Conservation (phyloP, 2,329 filamentous ascomycete genomes). For the Fusarium mundagurra region DNA sequence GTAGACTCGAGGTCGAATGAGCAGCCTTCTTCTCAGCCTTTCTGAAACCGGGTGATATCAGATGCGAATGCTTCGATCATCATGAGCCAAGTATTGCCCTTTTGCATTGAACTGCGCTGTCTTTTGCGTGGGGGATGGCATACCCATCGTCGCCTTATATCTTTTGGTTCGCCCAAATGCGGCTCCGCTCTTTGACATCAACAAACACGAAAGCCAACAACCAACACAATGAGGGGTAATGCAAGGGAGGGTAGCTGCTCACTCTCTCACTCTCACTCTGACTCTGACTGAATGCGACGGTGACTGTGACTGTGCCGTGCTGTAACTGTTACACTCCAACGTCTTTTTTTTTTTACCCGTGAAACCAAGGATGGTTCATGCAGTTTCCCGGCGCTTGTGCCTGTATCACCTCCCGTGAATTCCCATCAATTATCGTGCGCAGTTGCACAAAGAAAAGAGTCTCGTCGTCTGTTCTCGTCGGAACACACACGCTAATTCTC, state of each 20-base stretch:
- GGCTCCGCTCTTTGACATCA: conserved; percentile 1
- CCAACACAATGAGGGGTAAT: neutral
- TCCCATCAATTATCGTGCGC: neutral
- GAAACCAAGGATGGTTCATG: neutral
- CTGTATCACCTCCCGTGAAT: neutral
- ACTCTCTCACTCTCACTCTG: neutral
- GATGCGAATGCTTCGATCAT: neutral
- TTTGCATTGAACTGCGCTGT: neutral
- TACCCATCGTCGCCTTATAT: neutral
- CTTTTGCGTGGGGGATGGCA: neutral
- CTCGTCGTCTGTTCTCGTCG: neutral
- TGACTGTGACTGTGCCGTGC: neutral
- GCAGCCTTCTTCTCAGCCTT: neutral
- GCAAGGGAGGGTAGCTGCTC: neutral
- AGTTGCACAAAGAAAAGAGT: neutral
- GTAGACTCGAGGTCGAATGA: neutral
- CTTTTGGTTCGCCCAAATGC: conserved; percentile 11
- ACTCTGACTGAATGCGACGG: neutral
- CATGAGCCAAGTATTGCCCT: neutral
- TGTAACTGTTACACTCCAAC: neutral
- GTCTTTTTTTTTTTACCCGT: neutral
- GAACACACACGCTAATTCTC: neutral
- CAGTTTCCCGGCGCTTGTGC: neutral
- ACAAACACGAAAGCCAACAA: neutral
- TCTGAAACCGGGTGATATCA: conserved; percentile 3